Percentiles rank a stretch among this genome's conserved stretches.
Conservation (phyloP, 2,329 filamentous ascomycete genomes). For the Escovopsis sp. region DNA sequence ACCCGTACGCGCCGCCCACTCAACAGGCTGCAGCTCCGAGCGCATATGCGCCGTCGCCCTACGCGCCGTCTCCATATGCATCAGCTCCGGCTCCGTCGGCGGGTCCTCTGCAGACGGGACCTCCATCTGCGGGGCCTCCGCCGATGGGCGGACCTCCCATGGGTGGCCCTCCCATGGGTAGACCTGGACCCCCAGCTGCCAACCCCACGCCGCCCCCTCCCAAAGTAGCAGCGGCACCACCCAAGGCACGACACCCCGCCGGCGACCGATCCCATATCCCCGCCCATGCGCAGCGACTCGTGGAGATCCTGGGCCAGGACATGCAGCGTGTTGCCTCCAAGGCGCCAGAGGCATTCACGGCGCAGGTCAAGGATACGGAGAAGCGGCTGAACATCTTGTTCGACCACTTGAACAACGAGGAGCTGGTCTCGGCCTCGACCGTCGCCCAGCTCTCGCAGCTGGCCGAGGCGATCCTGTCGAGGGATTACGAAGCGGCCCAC, state of each 20-base stretch:
- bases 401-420: slow-evolving; percentile 92
- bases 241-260: slow-evolving; percentile 55
- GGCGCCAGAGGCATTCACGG: slow-evolving; percentile 73
- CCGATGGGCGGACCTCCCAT: no score
- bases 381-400: slow-evolving; percentile 89
- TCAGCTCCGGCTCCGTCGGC: slow-evolving; percentile 29
- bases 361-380: slow-evolving; percentile 85
- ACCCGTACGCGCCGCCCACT: slow-evolving; percentile 28
- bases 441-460: slow-evolving; percentile 51
- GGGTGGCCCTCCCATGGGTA: slow-evolving; percentile 12
- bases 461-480: slow-evolving; percentile 49
- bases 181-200: slow-evolving; percentile 14
- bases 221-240: slow-evolving; percentile 30
- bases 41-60: slow-evolving; percentile 20
- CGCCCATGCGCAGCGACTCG: slow-evolving; percentile 56
- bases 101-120: slow-evolving; percentile 14
- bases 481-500: slow-evolving; percentile 54
- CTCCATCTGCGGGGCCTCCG: slow-evolving; percentile 20
- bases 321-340: slow-evolving; percentile 79
- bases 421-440: slow-evolving; percentile 70
- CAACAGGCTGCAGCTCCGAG: slow-evolving; percentile 26
- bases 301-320: slow-evolving; percentile 66
- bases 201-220: slow-evolving; percentile 31
- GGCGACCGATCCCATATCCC: slow-evolving; percentile 89
- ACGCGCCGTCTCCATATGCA: slow-evolving; percentile 24